Evolutionary conservation across 441 rosid species (phyloP), one percentile per base, ranked within the genome.

Genomic region (Croton setiger): DNA sequence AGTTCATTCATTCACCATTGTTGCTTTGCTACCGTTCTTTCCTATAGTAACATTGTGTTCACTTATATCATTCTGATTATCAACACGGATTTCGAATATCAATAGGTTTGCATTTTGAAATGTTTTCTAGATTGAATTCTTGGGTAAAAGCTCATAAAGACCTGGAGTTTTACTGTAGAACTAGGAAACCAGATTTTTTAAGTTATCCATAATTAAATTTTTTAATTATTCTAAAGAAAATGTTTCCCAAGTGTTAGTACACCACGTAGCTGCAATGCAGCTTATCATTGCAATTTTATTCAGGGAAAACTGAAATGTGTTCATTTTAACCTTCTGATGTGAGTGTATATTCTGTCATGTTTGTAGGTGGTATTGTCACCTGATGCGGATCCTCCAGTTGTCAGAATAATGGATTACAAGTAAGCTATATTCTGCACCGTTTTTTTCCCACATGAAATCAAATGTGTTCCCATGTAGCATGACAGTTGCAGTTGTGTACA

Each of bases 371-470:
- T 94, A 64, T 52, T 92, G 39, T 90, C 98, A 44, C 94, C 97
- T 9, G 96, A 94, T 74, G 95, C 97, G 2, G 96, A 94, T 81
- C 99, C 99, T 75, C 99, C 94, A 0, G 97, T 92, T 76, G 84
- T 92, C 74, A 86, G 84, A 84, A 92, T 86, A 78, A 92, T 90
- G 97, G 93, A 94, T 73, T 94, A 86, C 80, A 87, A 79, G 98
- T 87, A 83, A 59, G 79, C 67, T 21, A 17, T 59, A 27, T 27
- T 23, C 59, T 60, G 58, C 48, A 37, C 55, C 2, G 27, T 47
- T 66, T 53, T 35, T 71, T 55, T 5, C 48, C n/a, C 17, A 45
- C 31, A 51, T 12, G 23, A 57, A 41, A 12, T 20, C 31, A 51
- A 37, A 20, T 37, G 37, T 18, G 23, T 20, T 3, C 7, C 13